phyloP scores from a whole-genome alignment of 2,329 filamentous ascomycete species.

The Colletotrichum gigasporum region DNA sequence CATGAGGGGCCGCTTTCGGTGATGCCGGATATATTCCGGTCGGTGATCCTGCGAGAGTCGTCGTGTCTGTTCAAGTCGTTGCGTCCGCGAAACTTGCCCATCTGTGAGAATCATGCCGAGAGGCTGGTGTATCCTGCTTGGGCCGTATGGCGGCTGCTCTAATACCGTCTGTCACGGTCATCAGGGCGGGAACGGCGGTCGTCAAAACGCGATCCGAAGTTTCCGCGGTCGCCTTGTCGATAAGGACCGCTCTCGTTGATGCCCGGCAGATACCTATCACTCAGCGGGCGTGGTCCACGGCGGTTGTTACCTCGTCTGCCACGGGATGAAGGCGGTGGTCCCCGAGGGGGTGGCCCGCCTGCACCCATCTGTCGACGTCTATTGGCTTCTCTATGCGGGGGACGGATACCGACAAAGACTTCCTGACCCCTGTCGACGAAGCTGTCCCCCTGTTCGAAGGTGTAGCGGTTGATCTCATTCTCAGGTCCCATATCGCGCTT shows the following conservation, averaged over 20 bases:
- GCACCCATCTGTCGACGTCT: slow-evolving; percentile 41
- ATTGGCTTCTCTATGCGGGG: slow-evolving; percentile 62
- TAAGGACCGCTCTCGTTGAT: slow-evolving; percentile 32
- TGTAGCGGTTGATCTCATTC: slow-evolving; percentile 72
- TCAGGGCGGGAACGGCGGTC: slow-evolving; percentile 29
- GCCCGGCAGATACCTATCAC: slow-evolving; percentile 46
- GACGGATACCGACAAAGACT: slow-evolving; percentile 71
- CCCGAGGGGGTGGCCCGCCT: slow-evolving; percentile 30
- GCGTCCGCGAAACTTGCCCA: too few species aligned
- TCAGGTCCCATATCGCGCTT: slow-evolving; percentile 54
- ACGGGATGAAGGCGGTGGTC: not conserved
- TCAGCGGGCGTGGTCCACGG: slow-evolving; percentile 36
- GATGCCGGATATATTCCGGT: too few species aligned
- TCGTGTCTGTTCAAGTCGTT: too few species aligned
- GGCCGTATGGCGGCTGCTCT: not conserved
- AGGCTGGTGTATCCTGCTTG: too few species aligned
- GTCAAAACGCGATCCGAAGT: slow-evolving; percentile 33
- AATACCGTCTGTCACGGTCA: slow-evolving; percentile 27
- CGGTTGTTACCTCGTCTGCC: not conserved
- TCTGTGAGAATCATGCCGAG: too few species aligned
- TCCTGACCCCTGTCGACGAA: slow-evolving; percentile 80
- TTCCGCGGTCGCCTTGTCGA: slow-evolving; percentile 35
- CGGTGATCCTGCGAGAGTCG: too few species aligned
- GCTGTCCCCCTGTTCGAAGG: slow-evolving; percentile 72
- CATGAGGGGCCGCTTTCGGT: too few species aligned